Evolutionary conservation across 208 protist genomes (phyloP), one percentile per base, ranked within the genome.

Genomic region (Angomonas ambiguus): DNA sequence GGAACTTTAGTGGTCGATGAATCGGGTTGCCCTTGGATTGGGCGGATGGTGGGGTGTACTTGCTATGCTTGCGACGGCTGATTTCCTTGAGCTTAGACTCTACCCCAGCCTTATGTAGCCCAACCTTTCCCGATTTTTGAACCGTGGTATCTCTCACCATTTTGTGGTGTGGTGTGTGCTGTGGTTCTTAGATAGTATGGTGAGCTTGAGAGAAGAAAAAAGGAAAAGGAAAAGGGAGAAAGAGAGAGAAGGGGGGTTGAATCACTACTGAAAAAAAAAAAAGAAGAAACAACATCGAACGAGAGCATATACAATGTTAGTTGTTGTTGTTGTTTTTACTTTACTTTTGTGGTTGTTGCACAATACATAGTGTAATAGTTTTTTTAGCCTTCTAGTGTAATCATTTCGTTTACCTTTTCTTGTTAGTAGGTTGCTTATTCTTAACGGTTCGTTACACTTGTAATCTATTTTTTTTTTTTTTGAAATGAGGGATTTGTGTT

Each of bases 1-100:
- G 88, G 56, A 83, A 93, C 72, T 90, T 92, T n/a, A 96, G 79
- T 28, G 74, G 70, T 30, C 92, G 82, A 58, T 95, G 87, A 49
- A 96, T 84, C 0, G 86, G 85, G 65, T 94, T 94, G 24, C 87
- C 87, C 38, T 85, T 81, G 56, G 82, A 91, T 60, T 90, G 81
- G 41, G 85, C 68, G 20, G 89, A 95, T 16, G 61, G 41, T 0
- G 83, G 82, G 10, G 86, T 90, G 71, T 85, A 95, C 67, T 91
- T 87, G 66, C 85, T 95, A 20, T 76, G 77, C 70, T 92, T 92
- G 66, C 80, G 83, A 51, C 89, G 85, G 68, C 85, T 89, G n/a
- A 81, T 57, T 0, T 79, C 73, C 18, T 67, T 74, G 62, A 79
- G 59, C 61, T 88, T 71, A 22, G 76, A 81, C 71, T 86, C 85